Evolutionary conservation across 805 yeast species (phyloP), one percentile per base, ranked within the genome.

Genomic region (Spathaspora gorwiae): DNA sequence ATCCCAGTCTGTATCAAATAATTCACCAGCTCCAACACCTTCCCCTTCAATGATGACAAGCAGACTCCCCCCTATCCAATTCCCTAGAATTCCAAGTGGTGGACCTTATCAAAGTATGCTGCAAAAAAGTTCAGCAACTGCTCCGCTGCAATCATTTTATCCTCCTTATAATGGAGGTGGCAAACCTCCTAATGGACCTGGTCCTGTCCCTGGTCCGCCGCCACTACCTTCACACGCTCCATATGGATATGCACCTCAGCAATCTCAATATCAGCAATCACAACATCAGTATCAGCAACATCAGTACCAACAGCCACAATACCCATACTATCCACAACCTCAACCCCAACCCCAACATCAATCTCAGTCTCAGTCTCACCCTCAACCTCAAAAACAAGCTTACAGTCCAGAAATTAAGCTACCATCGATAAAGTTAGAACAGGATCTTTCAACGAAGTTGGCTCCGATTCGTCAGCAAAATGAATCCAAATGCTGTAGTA

Each of bases 121-220:
- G 24, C 2, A 19, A 19, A 19, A 19, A 31, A 24, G 13, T 26
- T 41, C 43, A 14, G 15, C 46, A 7, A 40, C 47, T 10, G 24
- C 44, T 12, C 44, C 47, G 32, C 30, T 41, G 37, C 42, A 24
- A 24, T 42, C 48, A 19, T 42, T 47, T 44, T 54, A 53, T 30
- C 71, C 72, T 1, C 72, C 70, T 1, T 66, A 64, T 45, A 54
- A 57, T 27, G 69, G 72, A 5, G 53, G 51, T 10, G 69, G 67
- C 5, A 56, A 72, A 34, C 48, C 66, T 11, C 73, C 73, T 24
- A 66, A 68, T 51, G 73, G 72, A 2, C 74, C 73, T 0, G 73
- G 73, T 2, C 73, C 73, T 1, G 54, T 67, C 10, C 74, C 73
- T 0, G 72, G 72, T 1, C 74, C 75, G 3, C 68, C 72, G 4